Conservation (phyloP, 2,329 filamentous ascomycete species). For the Penicillium olsonii region DNA sequence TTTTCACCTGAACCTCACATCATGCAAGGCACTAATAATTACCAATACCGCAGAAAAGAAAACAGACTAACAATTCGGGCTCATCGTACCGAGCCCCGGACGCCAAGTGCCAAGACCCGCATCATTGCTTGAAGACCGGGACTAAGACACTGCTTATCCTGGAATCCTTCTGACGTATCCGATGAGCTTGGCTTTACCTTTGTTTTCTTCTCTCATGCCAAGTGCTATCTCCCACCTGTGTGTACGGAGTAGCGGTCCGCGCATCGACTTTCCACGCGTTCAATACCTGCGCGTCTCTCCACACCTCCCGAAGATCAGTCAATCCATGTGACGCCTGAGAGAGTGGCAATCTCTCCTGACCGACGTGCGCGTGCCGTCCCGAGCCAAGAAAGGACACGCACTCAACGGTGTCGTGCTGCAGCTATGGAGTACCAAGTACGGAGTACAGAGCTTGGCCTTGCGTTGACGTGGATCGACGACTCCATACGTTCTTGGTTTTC, state of each 20-base stretch:
- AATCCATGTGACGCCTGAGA: background rate
- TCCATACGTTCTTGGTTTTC: background rate
- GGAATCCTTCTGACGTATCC: conserved; percentile 12
- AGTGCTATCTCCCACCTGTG: background rate
- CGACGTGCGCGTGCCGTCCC: background rate
- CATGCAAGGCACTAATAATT: conserved; percentile 2
- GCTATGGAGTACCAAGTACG: too few relatives aligned
- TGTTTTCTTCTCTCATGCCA: background rate
- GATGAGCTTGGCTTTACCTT: conserved; percentile 4
- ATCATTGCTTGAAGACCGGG: conserved; percentile 14
- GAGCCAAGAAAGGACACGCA: conserved; percentile 5
- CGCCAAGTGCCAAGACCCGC: conserved; percentile 22
- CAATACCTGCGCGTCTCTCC: background rate
- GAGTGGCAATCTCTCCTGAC: background rate
- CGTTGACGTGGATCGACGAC: background rate
- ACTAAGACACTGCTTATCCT: conserved; percentile 14
- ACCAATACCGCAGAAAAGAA: background rate
- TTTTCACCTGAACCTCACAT: background rate
- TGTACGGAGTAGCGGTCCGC: background rate
- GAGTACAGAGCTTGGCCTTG: conserved; percentile 2
- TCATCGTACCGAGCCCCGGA: conserved; percentile 13
- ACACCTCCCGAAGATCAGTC: background rate
- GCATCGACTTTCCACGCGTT: conserved; percentile 5
- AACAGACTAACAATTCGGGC: conserved; percentile 4
- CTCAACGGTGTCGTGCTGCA: background rate